These are phyloP conservation scores for Tetrapisispora pingtungensis DNA, from an alignment of 805 yeast species.

Conservation along the genomic window DNA sequence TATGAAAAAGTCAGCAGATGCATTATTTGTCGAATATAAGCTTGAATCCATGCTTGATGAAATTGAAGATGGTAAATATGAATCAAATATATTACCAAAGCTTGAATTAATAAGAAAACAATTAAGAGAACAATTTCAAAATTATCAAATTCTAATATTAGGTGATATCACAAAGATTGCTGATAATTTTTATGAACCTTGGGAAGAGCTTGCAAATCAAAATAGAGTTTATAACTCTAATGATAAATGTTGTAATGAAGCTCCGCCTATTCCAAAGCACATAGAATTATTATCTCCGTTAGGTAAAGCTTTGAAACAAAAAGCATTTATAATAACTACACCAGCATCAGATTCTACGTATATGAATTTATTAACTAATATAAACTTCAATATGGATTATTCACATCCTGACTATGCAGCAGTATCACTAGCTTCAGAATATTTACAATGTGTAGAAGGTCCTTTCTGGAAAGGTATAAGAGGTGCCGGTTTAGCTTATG, in stretches of 20 bases:
- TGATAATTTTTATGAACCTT: slow-evolving; percentile 20
- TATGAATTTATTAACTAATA: slow-evolving; percentile 46
- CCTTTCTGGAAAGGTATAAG: slow-evolving; percentile 95
- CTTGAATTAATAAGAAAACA: slow-evolving; percentile 38
- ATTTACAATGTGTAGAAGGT: slow-evolving; percentile 82
- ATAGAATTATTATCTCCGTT: slow-evolving; percentile 41
- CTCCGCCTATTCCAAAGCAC: slow-evolving; percentile 42
- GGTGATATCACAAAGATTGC: slow-evolving; percentile 53
- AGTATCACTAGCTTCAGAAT: slow-evolving; percentile 62
- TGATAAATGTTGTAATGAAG: slow-evolving; percentile 3
- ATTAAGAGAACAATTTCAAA: slow-evolving; percentile 42
- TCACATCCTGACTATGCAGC: slow-evolving; percentile 54
- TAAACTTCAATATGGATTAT: slow-evolving; percentile 39
- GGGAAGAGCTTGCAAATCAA: slow-evolving; percentile 15
- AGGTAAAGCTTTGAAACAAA: slow-evolving; percentile 41
- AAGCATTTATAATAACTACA: slow-evolving; percentile 56
- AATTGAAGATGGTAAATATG: slow-evolving; percentile 46
- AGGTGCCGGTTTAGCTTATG: slow-evolving; percentile 91
- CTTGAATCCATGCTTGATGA: slow-evolving; percentile 38
- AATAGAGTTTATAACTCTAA: slow-evolving; percentile 1
- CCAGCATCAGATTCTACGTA: slow-evolving; percentile 82
- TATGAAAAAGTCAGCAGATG: slow-evolving; percentile 54
- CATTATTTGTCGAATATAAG: slow-evolving; percentile 50
- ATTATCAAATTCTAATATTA: slow-evolving; percentile 55
- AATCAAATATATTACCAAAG: slow-evolving; percentile 23